Evolutionary conservation across 2,329 filamentous ascomycete genomes (phyloP).

Genomic region (Hyphodiscus sp.): DNA sequence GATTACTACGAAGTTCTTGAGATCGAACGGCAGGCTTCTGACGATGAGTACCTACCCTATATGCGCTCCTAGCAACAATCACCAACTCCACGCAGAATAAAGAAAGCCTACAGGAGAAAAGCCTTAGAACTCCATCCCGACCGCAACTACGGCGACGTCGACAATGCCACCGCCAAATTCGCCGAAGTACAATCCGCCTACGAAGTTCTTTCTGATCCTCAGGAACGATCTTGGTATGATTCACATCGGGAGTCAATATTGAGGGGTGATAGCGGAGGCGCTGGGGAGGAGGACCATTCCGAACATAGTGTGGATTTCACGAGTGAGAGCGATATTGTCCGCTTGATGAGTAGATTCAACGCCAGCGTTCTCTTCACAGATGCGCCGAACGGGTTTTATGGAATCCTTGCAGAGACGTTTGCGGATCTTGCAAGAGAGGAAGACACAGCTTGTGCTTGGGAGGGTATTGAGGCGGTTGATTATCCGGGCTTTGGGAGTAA

Average conservation of each 20-base stretch:
- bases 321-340: slow-evolving; percentile 71
- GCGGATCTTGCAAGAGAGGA: slow-evolving; percentile 77
- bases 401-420: slow-evolving; percentile 70
- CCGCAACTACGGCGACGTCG: slow-evolving; percentile 81
- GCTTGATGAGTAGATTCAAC: slow-evolving; percentile 75
- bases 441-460: slow-evolving; percentile 64
- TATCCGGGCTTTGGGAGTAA: slow-evolving; percentile 81
- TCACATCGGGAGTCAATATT: slow-evolving; percentile 84
- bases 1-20: slow-evolving; percentile 83
- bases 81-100: slow-evolving; percentile 54
- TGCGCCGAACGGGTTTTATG: slow-evolving; percentile 76
- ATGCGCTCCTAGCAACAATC: background rate
- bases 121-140: slow-evolving; percentile 93
- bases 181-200: slow-evolving; percentile 91
- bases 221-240: slow-evolving; percentile 97
- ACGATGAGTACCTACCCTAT: slow-evolving; percentile 64
- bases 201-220: slow-evolving; percentile 90
- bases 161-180: slow-evolving; percentile 77
- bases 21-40: slow-evolving; percentile 64
- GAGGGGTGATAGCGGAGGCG: slow-evolving; percentile 38
- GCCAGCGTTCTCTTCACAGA: slow-evolving; percentile 74
- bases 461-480: slow-evolving; percentile 50
- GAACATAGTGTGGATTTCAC: slow-evolving; percentile 69
- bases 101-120: slow-evolving; percentile 85
- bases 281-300: slow-evolving; percentile 42